These are phyloP conservation scores for Solanum chilense DNA, from an alignment of 257 asterid genomes.

Conservation along the genomic window DNA sequence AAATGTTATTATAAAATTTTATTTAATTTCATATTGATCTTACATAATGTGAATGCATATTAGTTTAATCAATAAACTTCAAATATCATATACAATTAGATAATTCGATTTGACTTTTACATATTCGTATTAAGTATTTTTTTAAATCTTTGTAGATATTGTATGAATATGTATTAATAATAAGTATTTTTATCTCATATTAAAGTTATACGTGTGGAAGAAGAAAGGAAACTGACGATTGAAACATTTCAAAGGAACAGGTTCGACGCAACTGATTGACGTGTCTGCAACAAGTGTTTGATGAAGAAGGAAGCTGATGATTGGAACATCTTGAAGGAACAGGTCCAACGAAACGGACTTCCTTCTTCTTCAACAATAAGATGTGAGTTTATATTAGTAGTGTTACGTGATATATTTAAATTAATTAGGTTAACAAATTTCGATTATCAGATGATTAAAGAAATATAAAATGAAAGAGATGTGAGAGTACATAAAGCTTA, in stretches of 20 bases:
- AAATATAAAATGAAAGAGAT: not conserved
- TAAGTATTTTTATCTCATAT: not conserved
- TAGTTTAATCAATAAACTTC: not conserved
- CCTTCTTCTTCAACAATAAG: too few species aligned
- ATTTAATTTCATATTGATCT: not conserved
- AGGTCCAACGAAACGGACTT: too few species aligned
- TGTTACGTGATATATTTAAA: not conserved
- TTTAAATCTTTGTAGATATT: not conserved
- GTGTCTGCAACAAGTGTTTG: too few species aligned
- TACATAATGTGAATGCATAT: not conserved
- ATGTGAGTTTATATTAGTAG: not conserved
- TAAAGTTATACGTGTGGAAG: not conserved
- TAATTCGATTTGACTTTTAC: not conserved
- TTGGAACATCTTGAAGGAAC: too few species aligned
- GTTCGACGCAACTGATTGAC: too few species aligned
- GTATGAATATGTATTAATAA: not conserved
- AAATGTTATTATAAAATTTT: not conserved
- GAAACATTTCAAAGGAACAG: too few species aligned
- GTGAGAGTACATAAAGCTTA: conserved; percentile 5
- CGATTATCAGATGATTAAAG: not conserved
- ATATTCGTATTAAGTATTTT: not conserved
- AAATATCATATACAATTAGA: not conserved
- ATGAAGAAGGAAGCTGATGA: too few species aligned
- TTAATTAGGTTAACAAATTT: not conserved
- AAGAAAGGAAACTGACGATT: too few species aligned